A percentile compares a stretch with the other conserved stretches of the same genome.
These are phyloP conservation scores for Guadua angustifolia DNA, from an alignment of 176 grass and related monocot species.

Conservation along the genomic window DNA sequence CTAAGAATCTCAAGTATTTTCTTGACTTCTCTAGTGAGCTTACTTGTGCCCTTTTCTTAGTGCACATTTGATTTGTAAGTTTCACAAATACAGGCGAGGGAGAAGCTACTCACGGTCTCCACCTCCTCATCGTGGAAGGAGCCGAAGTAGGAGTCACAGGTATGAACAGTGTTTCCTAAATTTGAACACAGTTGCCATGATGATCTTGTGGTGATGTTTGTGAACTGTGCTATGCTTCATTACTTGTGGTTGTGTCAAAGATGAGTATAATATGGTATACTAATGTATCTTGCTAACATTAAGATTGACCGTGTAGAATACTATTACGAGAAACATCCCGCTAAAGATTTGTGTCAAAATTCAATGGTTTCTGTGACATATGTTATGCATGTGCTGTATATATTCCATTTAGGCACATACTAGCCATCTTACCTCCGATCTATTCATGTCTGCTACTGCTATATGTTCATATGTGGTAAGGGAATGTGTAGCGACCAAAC, in stretches of 20 bases:
- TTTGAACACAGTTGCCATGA: not conserved
- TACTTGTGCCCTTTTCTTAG: not conserved
- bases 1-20: slow-evolving; percentile 64
- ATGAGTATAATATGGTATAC: not conserved
- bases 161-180: not conserved
- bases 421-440: not conserved
- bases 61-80: slow-evolving; percentile 24
- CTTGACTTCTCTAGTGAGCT: slow-evolving; percentile 19
- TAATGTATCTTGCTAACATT: slow-evolving; percentile 14
- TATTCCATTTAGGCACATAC: not conserved
- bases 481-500: slow-evolving; percentile 11
- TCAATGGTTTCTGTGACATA: not conserved
- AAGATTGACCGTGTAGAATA: not conserved
- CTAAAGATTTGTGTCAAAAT: not conserved
- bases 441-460: not conserved
- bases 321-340: not conserved
- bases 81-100: slow-evolving; percentile 39
- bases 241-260: not conserved
- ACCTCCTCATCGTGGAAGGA: slow-evolving; percentile 48
- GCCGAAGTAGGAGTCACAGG: slow-evolving; percentile 57
- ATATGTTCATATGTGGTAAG: not conserved
- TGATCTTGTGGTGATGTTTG: not conserved
- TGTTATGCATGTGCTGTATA: not conserved
- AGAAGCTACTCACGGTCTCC: slow-evolving; percentile 70
- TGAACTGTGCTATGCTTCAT: not conserved